Base-by-base conservation (phyloP, 2,329 filamentous ascomycete genomes). In the Curvularia verruculosa region DNA sequence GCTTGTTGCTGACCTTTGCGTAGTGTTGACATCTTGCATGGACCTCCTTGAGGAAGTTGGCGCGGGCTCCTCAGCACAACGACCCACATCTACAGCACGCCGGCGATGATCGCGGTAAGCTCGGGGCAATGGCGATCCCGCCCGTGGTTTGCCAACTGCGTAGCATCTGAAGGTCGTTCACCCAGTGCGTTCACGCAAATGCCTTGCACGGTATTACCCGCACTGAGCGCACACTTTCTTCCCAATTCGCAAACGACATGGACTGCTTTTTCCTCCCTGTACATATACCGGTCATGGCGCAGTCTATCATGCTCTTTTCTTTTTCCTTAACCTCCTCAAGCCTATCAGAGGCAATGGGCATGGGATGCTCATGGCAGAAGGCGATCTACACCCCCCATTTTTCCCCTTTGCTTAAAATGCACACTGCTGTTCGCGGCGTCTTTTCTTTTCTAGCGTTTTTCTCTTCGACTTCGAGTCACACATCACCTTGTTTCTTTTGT, bases 21-120 rank as follows among this genome's bases (percentile, higher is more conserved):
- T 58, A 86, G 84, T 84, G 64, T 73, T 85, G 45, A 77, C 75
- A 18, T 78, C 81, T 63, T 85, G 83, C 65, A 78, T 85, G 59
- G 82, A 85, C 60, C 75, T 84, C 13, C 77, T 84, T 60, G 82
- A 84, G 58, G 73, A 77, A 61, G 66, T 71, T 12, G 69, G 73
- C 60, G 69, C 66, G 37, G 71, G 66, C 40, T 67, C 71, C 28
- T 69, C 70, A 29, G 61, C 67, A 49, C 72, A 72, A 61, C 73
- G 68, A 48, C 64, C 70, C 28, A 57, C 69, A 26, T 65, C 72
- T 2, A 72, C 70, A 43, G 60, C 72, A 51, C 68, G 75, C 59
- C 65, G 75, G 61, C 73, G 74, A 66, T 77, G 61, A 72, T 63
- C 26, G 49, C 21, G 45, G 36, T 40, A 36, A 43, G 37, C 23